phyloP scores from a whole-genome alignment of 1,139 yeast species.

The Saccharomyces hybrid region DNA sequence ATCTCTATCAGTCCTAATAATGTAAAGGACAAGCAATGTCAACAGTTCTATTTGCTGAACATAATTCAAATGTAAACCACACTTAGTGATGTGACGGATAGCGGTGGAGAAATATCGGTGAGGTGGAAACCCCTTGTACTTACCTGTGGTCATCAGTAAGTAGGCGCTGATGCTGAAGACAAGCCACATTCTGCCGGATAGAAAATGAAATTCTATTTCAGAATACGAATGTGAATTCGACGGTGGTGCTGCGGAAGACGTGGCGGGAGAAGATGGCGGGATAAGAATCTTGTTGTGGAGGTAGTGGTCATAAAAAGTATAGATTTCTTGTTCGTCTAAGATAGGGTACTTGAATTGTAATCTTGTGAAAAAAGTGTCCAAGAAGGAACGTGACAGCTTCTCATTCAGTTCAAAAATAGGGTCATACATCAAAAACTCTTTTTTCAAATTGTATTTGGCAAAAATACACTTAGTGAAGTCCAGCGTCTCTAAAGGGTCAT shows the following conservation, averaged over 20 bases:
- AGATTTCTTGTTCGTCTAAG: conserved; percentile 41
- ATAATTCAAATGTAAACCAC: conserved; percentile 34
- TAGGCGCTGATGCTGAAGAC: conserved; percentile 44
- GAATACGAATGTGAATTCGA: conserved; percentile 23
- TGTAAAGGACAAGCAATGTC: conserved; percentile 42
- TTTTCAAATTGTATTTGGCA: conserved; percentile 36
- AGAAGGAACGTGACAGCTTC: conserved; percentile 38
- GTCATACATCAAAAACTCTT: conserved; percentile 36
- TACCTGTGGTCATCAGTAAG: conserved; percentile 44
- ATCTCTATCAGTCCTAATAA: conserved; percentile 51
- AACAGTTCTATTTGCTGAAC: conserved; percentile 44
- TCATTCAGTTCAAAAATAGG: conserved; percentile 44
- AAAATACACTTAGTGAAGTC: conserved; percentile 37
- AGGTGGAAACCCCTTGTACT: conserved; percentile 45
- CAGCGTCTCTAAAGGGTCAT: conserved; percentile 34
- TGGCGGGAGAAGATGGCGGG: background rate
- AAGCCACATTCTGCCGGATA: conserved; percentile 46
- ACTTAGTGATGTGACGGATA: conserved; percentile 43
- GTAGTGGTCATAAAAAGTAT: conserved; percentile 40
- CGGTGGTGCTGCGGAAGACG: background rate
- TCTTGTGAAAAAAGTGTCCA: conserved; percentile 45
- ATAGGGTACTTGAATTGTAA: conserved; percentile 47
- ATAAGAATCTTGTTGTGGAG: conserved; percentile 30
- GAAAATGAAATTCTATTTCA: conserved; percentile 39
- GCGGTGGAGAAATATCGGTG: conserved; percentile 47